These are phyloP conservation scores for Fusarium sp. DNA, from an alignment of 2,329 filamentous ascomycete species.

Conservation along the genomic window DNA sequence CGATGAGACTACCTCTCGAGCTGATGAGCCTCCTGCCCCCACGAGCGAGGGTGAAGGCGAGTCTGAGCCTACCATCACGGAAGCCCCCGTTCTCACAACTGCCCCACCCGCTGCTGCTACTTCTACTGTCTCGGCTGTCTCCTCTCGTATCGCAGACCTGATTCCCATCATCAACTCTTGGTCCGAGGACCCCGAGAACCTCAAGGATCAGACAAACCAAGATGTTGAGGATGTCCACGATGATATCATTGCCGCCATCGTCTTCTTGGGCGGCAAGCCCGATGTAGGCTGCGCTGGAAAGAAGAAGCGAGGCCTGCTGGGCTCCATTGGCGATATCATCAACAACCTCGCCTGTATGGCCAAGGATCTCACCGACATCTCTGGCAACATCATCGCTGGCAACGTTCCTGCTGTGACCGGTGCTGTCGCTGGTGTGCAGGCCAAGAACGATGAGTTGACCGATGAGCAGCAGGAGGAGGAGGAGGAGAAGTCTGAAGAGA, in stretches of 20 bases:
- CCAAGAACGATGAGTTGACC: conserved; percentile 23
- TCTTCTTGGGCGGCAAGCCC: conserved; percentile 19
- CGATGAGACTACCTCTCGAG: background rate
- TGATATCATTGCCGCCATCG: conserved; percentile 17
- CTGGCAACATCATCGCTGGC: conserved; percentile 8
- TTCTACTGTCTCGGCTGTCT: conserved; percentile 26
- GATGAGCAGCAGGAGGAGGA: conserved; percentile 3
- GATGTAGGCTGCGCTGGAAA: conserved; percentile 17
- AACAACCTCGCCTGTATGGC: conserved; percentile 30
- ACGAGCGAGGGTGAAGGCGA: background rate
- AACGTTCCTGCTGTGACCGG: conserved; percentile 25
- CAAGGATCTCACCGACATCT: conserved; percentile 18
- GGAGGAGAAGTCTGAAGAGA: conserved; percentile 7
- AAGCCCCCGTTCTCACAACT: conserved; percentile 21
- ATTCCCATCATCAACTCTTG: conserved; percentile 32
- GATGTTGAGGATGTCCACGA: conserved; percentile 20
- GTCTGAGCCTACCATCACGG: conserved; percentile 9
- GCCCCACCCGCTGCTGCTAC: conserved; percentile 25
- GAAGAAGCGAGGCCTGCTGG: conserved; percentile 27
- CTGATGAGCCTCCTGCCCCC: background rate
- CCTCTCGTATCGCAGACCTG: conserved; percentile 21
- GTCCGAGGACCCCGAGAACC: conserved; percentile 17
- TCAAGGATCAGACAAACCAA: conserved; percentile 30
- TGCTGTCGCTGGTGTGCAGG: conserved; percentile 3
- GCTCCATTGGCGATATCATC: conserved; percentile 19